Base-by-base conservation (phyloP, 2,329 filamentous ascomycete species). In the Penicillium sclerotigenum region DNA sequence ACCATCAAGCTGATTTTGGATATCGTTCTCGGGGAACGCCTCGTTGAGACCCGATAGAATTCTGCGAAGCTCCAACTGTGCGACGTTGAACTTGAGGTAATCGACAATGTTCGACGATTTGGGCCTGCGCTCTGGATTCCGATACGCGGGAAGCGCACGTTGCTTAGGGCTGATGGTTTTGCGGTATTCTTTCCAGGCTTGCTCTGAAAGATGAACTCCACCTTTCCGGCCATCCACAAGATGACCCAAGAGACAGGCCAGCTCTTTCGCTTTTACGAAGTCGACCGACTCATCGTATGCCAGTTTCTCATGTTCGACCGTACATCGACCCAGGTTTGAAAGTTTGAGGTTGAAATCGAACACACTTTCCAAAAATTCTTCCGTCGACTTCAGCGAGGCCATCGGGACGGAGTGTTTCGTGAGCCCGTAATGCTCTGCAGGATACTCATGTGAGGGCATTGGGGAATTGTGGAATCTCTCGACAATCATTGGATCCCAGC, bases 401-500 rank as follows among this genome's bases (percentile, higher is more conserved):
- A 84, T 72, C 1, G 66, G 74, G 0, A 72, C 68, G 0, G 62
- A 74, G 50, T 81, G 73, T 9, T 77, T 74, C 3, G 71, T 67
- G 47, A 87, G 79, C 0, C 78, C 77, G 56, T 82, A 83, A 10
- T 74, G 57, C 4, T 75, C 68, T 3, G 74, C 68, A 0, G 74
- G 61, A 18, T 67, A 75, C 11, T 67, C 61, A 7, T 68, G 43
- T 4, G 62, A 47, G 4, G 76, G 79, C 22, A 80, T 71, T 3
- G 77, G 74, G 0, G 80, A 79, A 64, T 86, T 86, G 3, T 63
- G 58, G 65, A 87, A 87, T 0, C 70, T 73, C 1, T 68, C 56
- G 0, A 83, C 81, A 0, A 87, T 75, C 5, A 68, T 68, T 3
- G 73, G 70, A 49, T 87, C 83, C 82, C 83, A 87, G 63, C 81